phyloP scores from a whole-genome alignment of 2,329 filamentous ascomycete species.

The Xylaria digitata region DNA sequence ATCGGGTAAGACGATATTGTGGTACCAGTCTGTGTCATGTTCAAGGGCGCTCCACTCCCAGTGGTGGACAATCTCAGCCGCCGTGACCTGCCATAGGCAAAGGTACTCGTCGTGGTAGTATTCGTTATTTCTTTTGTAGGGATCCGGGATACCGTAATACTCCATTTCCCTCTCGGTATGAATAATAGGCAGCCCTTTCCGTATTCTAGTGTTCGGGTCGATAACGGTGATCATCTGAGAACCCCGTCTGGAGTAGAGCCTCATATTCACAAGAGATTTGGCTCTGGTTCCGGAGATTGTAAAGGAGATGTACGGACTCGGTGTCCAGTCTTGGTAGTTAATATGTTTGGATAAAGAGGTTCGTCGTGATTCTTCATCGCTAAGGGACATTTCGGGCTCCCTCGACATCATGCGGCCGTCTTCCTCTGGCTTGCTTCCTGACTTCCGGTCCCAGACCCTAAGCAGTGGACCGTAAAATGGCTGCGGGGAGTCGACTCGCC shows the following conservation, averaged over 20 bases:
- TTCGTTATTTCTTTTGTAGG: not conserved
- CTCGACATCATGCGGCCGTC: conserved; percentile 8
- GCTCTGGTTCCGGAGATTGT: not conserved
- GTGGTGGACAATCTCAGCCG: conserved; percentile 12
- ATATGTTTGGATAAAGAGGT: not conserved
- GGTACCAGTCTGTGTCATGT: conserved; percentile 6
- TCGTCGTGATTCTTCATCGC: not conserved
- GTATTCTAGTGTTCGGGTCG: conserved; percentile 6
- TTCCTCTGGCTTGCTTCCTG: not conserved
- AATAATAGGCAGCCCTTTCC: not conserved
- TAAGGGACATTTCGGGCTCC: not conserved
- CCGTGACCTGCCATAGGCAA: conserved; percentile 16
- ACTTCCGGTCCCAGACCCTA: not conserved
- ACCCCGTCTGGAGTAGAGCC: not conserved
- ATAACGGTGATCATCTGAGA: not conserved
- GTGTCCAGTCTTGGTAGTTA: not conserved
- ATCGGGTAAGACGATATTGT: conserved; percentile 10
- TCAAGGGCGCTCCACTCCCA: conserved; percentile 2
- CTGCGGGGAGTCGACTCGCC: not conserved
- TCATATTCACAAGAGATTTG: not conserved
- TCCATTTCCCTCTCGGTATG: not conserved
- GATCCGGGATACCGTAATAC: conserved; percentile 1
- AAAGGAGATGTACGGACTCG: conserved; percentile 18
- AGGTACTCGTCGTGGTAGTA: conserved; percentile 7
- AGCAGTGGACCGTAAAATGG: not conserved